Evolutionary conservation across 2,329 filamentous ascomycete genomes (phyloP).

Genomic region (Trichoderma endophyticum): DNA sequence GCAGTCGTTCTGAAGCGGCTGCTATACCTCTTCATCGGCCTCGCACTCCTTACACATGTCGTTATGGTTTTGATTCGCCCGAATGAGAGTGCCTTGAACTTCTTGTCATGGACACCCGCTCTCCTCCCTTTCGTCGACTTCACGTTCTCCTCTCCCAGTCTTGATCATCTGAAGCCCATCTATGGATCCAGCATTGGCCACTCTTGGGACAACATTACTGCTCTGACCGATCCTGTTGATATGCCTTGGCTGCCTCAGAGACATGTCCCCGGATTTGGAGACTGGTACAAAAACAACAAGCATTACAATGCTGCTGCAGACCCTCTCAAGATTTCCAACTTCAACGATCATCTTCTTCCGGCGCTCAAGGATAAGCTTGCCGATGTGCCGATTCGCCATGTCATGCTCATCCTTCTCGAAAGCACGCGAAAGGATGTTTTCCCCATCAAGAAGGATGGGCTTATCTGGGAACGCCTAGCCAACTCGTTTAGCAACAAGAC

Average conservation of each 20-base stretch:
- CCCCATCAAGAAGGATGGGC: conserved; percentile 40
- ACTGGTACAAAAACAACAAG: conserved; percentile 27
- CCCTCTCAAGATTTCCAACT: conserved; percentile 41
- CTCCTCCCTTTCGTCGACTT: conserved; percentile 36
- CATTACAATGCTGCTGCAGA: conserved; percentile 38
- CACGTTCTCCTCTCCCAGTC: conserved; percentile 28
- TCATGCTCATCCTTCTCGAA: conserved; percentile 44
- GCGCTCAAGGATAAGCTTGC: conserved; percentile 27
- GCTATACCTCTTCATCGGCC: conserved; percentile 25
- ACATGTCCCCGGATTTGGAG: conserved; percentile 24
- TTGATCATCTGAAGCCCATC: conserved; percentile 6
- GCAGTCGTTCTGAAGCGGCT: conserved; percentile 2
- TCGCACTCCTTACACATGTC: conserved; percentile 28
- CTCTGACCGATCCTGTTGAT: conserved; percentile 21
- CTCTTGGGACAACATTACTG: conserved; percentile 24
- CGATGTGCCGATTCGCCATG: conserved; percentile 40
- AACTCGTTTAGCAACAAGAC: conserved; percentile 32
- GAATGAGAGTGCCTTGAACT: conserved; percentile 32
- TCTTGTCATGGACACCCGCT: conserved; percentile 36
- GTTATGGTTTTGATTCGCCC: conserved; percentile 29
- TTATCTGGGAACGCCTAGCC: conserved; percentile 36
- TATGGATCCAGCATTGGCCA: conserved; percentile 21
- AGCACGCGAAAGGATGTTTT: conserved; percentile 46
- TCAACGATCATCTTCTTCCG: conserved; percentile 32
- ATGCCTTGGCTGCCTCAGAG: conserved; percentile 24